A percentile compares a stretch with the other conserved stretches of the same genome.
phyloP scores from a whole-genome alignment of 1,139 yeast genomes.

The Geotrichum siamense region DNA sequence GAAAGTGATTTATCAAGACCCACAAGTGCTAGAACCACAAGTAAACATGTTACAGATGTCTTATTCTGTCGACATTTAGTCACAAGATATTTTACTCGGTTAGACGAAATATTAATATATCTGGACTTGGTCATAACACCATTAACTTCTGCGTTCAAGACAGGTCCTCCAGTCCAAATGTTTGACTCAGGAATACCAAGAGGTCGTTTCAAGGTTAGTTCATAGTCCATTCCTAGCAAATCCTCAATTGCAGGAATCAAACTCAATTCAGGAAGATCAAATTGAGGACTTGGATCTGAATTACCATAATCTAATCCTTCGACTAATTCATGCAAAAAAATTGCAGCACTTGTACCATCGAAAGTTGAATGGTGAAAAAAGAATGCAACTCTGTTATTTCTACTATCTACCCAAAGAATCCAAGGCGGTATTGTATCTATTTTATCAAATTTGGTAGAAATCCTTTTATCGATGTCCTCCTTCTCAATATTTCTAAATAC shows the following conservation, averaged over 20 bases:
- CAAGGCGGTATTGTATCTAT: constrained; percentile 2
- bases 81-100: background rate
- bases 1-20: constrained; percentile 4
- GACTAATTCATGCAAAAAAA: background rate
- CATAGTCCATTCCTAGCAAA: background rate
- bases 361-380: constrained; percentile 1
- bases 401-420: background rate
- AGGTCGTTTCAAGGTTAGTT: background rate
- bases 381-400: background rate
- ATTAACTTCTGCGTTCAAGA: background rate
- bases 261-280: background rate
- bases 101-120: background rate
- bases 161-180: constrained; percentile 1
- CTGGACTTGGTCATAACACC: background rate
- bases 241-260: background rate
- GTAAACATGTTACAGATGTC: constrained; percentile 7
- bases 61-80: background rate
- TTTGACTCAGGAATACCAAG: background rate
- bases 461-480: background rate
- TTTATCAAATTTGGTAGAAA: background rate
- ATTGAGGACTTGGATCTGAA: background rate
- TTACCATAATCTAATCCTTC: background rate
- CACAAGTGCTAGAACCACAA: background rate
- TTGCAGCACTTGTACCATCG: background rate
- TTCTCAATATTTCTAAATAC: background rate